phyloP scores from a whole-genome alignment of 2,329 filamentous ascomycete species.

The Rasamsonia emersonii region DNA sequence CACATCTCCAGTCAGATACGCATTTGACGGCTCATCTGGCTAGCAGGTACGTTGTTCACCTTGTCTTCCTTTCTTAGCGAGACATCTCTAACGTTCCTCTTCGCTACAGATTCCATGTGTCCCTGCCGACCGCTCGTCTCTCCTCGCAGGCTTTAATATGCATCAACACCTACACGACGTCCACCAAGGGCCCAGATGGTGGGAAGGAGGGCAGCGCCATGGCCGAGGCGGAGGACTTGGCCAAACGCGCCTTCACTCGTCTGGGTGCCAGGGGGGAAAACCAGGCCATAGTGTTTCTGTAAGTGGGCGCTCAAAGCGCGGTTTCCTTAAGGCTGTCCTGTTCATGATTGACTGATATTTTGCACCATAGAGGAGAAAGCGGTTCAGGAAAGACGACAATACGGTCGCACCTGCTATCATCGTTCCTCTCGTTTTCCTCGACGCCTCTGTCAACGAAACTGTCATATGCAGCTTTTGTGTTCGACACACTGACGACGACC shows the following conservation, averaged over 20 bases:
- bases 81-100: conserved; percentile 37
- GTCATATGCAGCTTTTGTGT: conserved; percentile 87
- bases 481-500: conserved; percentile 91
- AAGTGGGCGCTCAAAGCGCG: conserved; percentile 34
- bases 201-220: conserved; percentile 85
- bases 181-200: conserved; percentile 80
- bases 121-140: conserved; percentile 75
- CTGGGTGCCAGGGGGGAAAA: conserved; percentile 85
- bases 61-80: background rate
- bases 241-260: conserved; percentile 73
- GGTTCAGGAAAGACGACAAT: conserved; percentile 94
- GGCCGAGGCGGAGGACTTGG: conserved; percentile 86
- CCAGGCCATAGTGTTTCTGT: conserved; percentile 89
- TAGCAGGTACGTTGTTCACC: conserved; percentile 31
- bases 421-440: conserved; percentile 79
- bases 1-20: conserved; percentile 51
- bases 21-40: conserved; percentile 43
- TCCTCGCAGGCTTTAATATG: conserved; percentile 88
- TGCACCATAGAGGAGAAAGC: conserved; percentile 78
- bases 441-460: conserved; percentile 90
- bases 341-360: conserved; percentile 19
- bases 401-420: conserved; percentile 76
- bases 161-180: conserved; percentile 89
- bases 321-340: background rate
- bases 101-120: conserved; percentile 83